phyloP scores from a whole-genome alignment of 306 rosid genomes.

The Aeschynomene evenia region DNA sequence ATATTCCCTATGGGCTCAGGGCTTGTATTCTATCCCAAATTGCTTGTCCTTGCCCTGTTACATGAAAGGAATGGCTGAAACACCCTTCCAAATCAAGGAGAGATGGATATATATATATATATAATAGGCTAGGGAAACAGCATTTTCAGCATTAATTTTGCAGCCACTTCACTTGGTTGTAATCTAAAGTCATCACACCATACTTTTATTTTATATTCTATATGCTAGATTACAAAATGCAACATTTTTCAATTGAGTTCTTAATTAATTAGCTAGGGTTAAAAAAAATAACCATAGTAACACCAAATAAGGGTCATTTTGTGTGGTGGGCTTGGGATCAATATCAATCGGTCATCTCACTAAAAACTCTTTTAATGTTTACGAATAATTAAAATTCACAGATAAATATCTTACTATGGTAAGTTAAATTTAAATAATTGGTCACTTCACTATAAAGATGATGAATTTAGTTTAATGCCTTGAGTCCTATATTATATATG shows the following conservation, averaged over 20 bases:
- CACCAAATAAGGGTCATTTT: background rate
- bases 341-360: no score
- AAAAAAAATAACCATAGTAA: background rate
- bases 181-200: background rate
- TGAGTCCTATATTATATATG: slow-evolving; percentile 17
- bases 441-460: no score
- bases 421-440: no score
- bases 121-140: no score
- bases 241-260: background rate
- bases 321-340: no score
- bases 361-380: no score
- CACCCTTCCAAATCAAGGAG: slow-evolving; percentile 36
- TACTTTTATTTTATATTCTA: background rate
- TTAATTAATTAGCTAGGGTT: no score
- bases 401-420: no score
- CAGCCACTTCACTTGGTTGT: slow-evolving; percentile 24
- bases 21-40: slow-evolving; percentile 43
- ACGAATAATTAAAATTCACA: no score
- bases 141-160: slow-evolving; percentile 32
- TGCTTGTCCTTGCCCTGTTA: slow-evolving; percentile 32
- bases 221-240: background rate
- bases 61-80: slow-evolving; percentile 36
- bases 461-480: background rate
- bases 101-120: background rate
- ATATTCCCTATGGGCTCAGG: slow-evolving; percentile 46